Conservation (phyloP, 1,284 basidiomycete species). For the Leucoagaricus sp. region DNA sequence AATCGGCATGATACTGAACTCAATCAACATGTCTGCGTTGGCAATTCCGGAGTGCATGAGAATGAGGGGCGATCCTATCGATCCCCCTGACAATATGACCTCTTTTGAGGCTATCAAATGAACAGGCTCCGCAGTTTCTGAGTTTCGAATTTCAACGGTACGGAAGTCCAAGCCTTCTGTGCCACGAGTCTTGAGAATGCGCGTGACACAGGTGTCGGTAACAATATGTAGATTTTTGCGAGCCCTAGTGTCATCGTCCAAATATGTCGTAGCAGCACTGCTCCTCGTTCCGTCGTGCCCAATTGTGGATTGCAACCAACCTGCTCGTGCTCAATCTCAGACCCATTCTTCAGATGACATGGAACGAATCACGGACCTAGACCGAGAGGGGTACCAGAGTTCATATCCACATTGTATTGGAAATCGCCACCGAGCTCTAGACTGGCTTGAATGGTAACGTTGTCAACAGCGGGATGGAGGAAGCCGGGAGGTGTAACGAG, state of each 20-base stretch:
- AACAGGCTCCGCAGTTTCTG: neutral
- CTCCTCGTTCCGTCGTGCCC: conserved; percentile 12
- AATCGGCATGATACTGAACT: conserved; percentile 22
- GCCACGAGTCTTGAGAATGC: neutral
- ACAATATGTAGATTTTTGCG: conserved; percentile 13
- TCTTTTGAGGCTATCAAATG: conserved; percentile 23
- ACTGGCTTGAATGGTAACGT: conserved; percentile 17
- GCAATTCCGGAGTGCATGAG: conserved; percentile 27
- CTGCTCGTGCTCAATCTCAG: too few species aligned
- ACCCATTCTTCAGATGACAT: neutral
- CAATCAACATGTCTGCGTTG: conserved; percentile 15
- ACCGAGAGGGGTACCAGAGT: conserved; percentile 35
- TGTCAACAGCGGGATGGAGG: conserved; percentile 25
- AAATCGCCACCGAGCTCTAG: conserved; percentile 21
- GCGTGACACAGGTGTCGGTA: conserved; percentile 5
- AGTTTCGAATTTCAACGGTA: conserved; percentile 6
- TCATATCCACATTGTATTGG: conserved; percentile 35
- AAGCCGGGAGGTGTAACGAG: conserved; percentile 30
- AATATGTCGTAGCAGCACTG: conserved; percentile 12
- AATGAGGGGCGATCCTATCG: conserved; percentile 28
- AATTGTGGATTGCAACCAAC: conserved; percentile 14
- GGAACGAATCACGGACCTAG: conserved; percentile 22
- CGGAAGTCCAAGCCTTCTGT: neutral
- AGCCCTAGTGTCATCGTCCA: neutral
- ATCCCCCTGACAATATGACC: conserved; percentile 27